phyloP scores from a whole-genome alignment of 2,329 filamentous ascomycete genomes.

The Aspergillus spinulosporus region DNA sequence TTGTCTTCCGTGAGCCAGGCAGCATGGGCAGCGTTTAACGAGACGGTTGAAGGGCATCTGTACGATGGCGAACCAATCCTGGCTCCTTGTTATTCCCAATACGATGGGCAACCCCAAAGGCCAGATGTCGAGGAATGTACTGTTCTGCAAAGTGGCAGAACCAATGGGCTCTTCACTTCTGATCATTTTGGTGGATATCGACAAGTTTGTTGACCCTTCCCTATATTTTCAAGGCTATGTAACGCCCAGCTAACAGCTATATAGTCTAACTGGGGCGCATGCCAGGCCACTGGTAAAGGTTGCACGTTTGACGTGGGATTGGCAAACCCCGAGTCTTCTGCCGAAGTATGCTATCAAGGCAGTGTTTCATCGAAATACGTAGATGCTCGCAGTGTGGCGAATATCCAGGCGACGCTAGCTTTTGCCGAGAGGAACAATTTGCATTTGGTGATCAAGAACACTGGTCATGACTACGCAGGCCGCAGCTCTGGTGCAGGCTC shows the following conservation, averaged over 20 bases:
- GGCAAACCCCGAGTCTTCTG: not conserved
- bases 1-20: not conserved
- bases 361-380: constrained; percentile 17
- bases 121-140: constrained; percentile 4
- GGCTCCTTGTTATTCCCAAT: constrained; percentile 8
- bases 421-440: constrained; percentile 15
- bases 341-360: constrained; percentile 10
- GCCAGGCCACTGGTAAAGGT: constrained; percentile 13
- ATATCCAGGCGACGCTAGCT: constrained; percentile 12
- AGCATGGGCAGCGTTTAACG: constrained; percentile 11
- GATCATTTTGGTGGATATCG: not conserved
- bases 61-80: constrained; percentile 14
- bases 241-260: not conserved
- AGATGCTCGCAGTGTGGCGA: constrained; percentile 8
- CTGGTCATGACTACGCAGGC: constrained; percentile 19
- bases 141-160: not conserved
- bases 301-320: not conserved
- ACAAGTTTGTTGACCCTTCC: not conserved
- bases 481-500: constrained; percentile 15
- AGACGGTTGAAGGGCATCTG: constrained; percentile 8
- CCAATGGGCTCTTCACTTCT: not conserved
- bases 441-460: constrained; percentile 17
- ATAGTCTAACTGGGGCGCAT: constrained; percentile 13
- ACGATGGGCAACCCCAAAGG: constrained; percentile 3
- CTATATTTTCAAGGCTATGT: not conserved